A percentile compares a stretch with the other conserved stretches of the same genome.
These are phyloP conservation scores for Rhododendron simsii DNA, from an alignment of 148 eudicot genomes.

Conservation along the genomic window DNA sequence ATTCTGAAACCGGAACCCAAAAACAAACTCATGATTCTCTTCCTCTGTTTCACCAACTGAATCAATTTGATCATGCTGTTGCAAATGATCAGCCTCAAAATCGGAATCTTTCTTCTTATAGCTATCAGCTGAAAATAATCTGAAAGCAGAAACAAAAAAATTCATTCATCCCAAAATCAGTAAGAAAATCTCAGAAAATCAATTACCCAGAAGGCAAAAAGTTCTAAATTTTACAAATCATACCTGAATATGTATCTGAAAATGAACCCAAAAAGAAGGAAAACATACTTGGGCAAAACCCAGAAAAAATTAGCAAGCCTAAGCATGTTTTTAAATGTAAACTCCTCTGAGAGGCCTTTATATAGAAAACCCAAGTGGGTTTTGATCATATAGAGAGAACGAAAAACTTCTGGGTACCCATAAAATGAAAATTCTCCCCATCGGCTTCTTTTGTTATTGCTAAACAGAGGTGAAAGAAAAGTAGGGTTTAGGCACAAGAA, in stretches of 20 bases:
- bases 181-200: neutral
- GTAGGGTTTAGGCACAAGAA: conserved; percentile 9
- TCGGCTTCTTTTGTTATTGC: conserved; percentile 16
- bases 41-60: neutral
- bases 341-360: conserved; percentile 14
- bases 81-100: conserved; percentile 4
- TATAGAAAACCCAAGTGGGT: conserved; percentile 7
- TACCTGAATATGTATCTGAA: conserved; percentile 37
- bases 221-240: neutral
- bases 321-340: conserved; percentile 22
- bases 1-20: conserved; percentile 17
- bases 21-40: conserved; percentile 12
- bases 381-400: conserved; percentile 15
- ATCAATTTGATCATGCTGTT: conserved; percentile 9
- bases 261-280: conserved; percentile 33
- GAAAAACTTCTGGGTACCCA: conserved; percentile 27
- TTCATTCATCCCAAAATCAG: neutral
- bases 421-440: conserved; percentile 11
- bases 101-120: conserved; percentile 3
- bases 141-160: conserved; percentile 11
- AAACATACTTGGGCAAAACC: conserved; percentile 30
- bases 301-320: conserved; percentile 30
- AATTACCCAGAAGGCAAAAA: neutral
- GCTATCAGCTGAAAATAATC: conserved; percentile 20
- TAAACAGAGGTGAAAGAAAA: conserved; percentile 26